Evolutionary conservation across 2,329 filamentous ascomycete species (phyloP), one percentile per base, ranked within the genome.

Genomic region (Escovopsis sp.): DNA sequence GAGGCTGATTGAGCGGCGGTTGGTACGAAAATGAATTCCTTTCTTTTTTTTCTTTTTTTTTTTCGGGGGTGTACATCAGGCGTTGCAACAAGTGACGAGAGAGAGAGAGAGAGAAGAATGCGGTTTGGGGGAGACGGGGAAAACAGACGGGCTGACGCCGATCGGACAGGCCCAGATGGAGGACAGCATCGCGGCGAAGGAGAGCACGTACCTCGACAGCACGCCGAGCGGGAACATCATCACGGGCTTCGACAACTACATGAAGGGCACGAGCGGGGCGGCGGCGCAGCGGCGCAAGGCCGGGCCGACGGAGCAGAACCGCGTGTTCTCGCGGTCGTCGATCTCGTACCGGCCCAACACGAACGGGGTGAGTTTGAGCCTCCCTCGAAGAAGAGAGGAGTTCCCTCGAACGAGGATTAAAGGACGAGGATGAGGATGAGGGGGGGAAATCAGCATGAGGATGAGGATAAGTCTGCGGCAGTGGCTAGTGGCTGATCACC

Each of bases 201-300:
- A 98, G 61, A 77, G 80, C 44, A 73, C 80, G 14, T 98, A 98
- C 60, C 77, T 98, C 40, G 89, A 96, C 60, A 86, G 86, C 54
- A 93, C 87, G 5, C 81, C 79, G 12, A 77, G 71, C 52, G 91
- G 91, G 36, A 98, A 98, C 65, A 96, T 98, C 57, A 89, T 98
- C 59, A 87, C 84, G 39, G 91, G 91, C 16, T 98, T 98, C 61
- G 91, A 98, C 61, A 93, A 87, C 58, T 98, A 96, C 65, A 93
- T 94, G 68, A 98, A 98, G 62, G 88, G 85, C 42, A 74, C 72
- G 14, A 72, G 75, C 8, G 74, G 76, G n/a, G 68, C 71, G 2
- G 71, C 72, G 4, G 71, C 78, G 10, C 70, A 76, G 50, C 69
- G 81, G 55, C 74, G 79, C 53, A 75, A 82, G 58, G 70, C 72